Conservation (phyloP, 164 flowering plant species). For the Dillenia suffruticosa region DNA sequence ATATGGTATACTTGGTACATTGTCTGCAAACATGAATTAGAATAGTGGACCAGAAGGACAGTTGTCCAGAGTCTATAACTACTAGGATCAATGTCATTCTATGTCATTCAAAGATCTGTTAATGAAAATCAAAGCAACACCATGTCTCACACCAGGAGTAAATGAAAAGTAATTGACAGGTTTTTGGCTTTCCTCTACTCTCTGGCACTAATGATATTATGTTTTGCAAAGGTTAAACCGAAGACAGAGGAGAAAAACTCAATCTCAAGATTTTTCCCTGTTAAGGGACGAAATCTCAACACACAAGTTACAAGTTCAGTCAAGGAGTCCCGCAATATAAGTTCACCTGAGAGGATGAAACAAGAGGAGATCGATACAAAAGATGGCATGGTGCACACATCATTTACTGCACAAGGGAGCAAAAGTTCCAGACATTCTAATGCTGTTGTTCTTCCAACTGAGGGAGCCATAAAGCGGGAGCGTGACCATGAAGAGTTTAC, state of each 20-base stretch:
- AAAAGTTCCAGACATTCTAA: slow-evolving; percentile 9
- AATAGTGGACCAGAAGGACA: too few relatives aligned
- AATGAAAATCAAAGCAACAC: too few relatives aligned
- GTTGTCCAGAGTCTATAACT: too few relatives aligned
- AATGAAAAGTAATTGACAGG: too few relatives aligned
- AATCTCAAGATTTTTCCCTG: slow-evolving; percentile 61
- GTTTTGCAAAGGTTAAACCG: slow-evolving; percentile 38
- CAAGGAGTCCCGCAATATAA: slow-evolving; percentile 11
- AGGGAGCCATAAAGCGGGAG: slow-evolving; percentile 24
- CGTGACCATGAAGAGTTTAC: slow-evolving; percentile 30
- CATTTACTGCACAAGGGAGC: slow-evolving; percentile 9
- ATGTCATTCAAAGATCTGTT: too few relatives aligned
- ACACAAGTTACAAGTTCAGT: slow-evolving; percentile 12
- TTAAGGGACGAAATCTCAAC: slow-evolving; percentile 15
- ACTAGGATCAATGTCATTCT: too few relatives aligned
- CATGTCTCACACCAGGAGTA: too few relatives aligned
- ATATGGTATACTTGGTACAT: too few relatives aligned
- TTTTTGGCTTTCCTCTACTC: too few relatives aligned
- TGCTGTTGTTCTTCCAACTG: not conserved
- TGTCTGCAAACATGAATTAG: too few relatives aligned
- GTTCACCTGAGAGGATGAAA: slow-evolving; percentile 13
- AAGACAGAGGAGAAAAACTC: slow-evolving; percentile 43
- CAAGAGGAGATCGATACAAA: slow-evolving; percentile 24
- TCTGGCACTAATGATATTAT: too few relatives aligned
- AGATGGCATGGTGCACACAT: slow-evolving; percentile 6